Base-by-base conservation (phyloP, 495 filamentous ascomycete species). In the Penicillium longicatenatum region DNA sequence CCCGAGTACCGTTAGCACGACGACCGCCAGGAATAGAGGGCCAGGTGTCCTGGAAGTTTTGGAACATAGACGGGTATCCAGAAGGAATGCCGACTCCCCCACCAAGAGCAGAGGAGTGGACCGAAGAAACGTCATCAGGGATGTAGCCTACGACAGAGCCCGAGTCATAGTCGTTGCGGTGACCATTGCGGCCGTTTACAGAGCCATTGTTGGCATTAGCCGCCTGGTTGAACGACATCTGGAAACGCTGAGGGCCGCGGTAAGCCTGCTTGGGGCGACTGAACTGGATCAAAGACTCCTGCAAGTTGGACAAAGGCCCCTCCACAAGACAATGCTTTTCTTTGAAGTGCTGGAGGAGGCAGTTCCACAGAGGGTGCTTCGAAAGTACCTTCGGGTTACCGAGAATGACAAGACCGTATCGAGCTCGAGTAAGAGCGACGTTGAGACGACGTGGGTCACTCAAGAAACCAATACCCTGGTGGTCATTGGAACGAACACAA, bases 401-500 rank as follows among this genome's bases (percentile, higher is more conserved):
- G 17, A 99, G 86, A 58, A 99, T 96, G 45, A 96, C 94, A 50
- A 97, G 75, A 47, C 94, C 94, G 72, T 90, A 99, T 74, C 97
- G 97, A 41, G 94, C 95, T 70, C 94, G 90, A 50, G 94, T 99
- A 50, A 99, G 84, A 16, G 94, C 94, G n/a, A 99, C 94, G 69
- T 99, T 99, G 63, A 99, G 86, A 80, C 94, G 95, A 61, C 94
- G 91, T 43, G 94, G 94, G 64, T 99, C 94, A 59, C 93, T 97
- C 78, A 99, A 82, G 82, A 99, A 99, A 73, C 94, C 94, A 67
- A 99, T 98, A 60, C 94, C 94, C 75, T 99, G 94, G 69, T 99
- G 96, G 63, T 98, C 95, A 64, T 99, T 99, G 61, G 93, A 97
- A 67, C 94, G 92, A 47, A 99, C 94, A 72, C 94, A 99, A 53